Base-by-base conservation (phyloP, 768 basidiomycete species). In the Pulveroboletus sp. region DNA sequence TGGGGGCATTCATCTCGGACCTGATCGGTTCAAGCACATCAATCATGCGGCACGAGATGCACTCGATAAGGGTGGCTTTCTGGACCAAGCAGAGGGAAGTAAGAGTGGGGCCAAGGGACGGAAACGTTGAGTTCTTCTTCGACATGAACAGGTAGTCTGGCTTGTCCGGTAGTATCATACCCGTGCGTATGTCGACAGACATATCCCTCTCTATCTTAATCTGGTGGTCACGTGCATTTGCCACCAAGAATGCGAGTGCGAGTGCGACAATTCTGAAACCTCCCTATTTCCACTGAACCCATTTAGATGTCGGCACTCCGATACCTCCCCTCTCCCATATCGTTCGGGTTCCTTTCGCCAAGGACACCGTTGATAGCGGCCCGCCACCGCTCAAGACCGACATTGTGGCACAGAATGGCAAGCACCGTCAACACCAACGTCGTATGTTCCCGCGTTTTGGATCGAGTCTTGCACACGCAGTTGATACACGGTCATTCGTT, bases 21-120 rank as follows among this genome's bases (percentile, higher is more conserved):
- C 93, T 1, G 93, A 94, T 63, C 73, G 87, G 32, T 91, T 86
- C 69, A 88, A 89, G 63, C 91, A 95, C 60, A 98, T 99, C 67
- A 97, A 95, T 62, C 90, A 94, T 64, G 92, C 92, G 4, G 95
- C 94, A 2, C 78, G 95, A 18, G 89, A 91, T 60, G 93, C 94
- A 1, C 74, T 98, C 6, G 90, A 95, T 39, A 56, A 83, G 0
- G 95, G 89, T 9, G 93, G 94, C 0, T 92, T 97, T 64, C 69
- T 98, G 30, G 87, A 89, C 38, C 69, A 62, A 8, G 59, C 58
- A 14, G 78, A 75, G 24, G 57, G 57, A 33, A 56, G 53, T 8
- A 63, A 59, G 33, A 40, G 52, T 15, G 52, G 46, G 6, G 33
- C 43, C 21, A 68, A 56, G 46, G 68, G 68, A 21, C 59, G 66